Base-by-base conservation (phyloP, 177 flowering plant genomes). In the Vitis hybrid region DNA sequence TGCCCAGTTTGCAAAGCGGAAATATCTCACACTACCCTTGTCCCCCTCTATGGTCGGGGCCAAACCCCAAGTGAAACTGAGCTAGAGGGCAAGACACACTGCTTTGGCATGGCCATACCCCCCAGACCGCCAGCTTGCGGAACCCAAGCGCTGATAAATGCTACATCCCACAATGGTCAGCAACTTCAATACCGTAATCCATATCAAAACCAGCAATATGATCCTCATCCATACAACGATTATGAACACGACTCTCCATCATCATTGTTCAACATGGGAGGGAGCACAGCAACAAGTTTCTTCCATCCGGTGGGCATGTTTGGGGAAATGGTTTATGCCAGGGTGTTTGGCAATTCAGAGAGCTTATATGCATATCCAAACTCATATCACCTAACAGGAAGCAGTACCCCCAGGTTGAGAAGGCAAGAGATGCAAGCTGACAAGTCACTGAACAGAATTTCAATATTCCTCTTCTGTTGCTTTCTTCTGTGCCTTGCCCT, bases 1-100 rank as follows among this genome's bases (percentile, higher is more conserved):
- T 87, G 91, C 73, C 91, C 89, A 1, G 87, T 87, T 19, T 87
- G 91, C 82, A 87, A 87, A 78, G 79, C 89, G 5, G 78, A 78
- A 19, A 77, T 86, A 51, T 84, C 87, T n/a, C 83, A 80, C 67
- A 70, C 76, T 39, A 71, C 78, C 11, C 68, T 87, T 70, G 79
- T 87, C 49, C 91, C 91, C 51, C 84, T 87, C 55, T 87, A 85
- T 45, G 89, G 87, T 51, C 78, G 87, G 1, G 89, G 90, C 67
- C 67, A 83, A 51, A 39, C 76, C 19, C 16, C 62, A 2, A 22
- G 67, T 4, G 80, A 76, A 26, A n/a, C 70, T 20, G 78, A 75
- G 22, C 66, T 22, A 10, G 70, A 58, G 45, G 73, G 58, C 66
- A 83, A 78, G 57, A 13, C 71, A 3, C 20, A 69, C 1, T 10